phyloP scores from a whole-genome alignment of 306 rosid genomes.

The Cucumis hystrix region DNA sequence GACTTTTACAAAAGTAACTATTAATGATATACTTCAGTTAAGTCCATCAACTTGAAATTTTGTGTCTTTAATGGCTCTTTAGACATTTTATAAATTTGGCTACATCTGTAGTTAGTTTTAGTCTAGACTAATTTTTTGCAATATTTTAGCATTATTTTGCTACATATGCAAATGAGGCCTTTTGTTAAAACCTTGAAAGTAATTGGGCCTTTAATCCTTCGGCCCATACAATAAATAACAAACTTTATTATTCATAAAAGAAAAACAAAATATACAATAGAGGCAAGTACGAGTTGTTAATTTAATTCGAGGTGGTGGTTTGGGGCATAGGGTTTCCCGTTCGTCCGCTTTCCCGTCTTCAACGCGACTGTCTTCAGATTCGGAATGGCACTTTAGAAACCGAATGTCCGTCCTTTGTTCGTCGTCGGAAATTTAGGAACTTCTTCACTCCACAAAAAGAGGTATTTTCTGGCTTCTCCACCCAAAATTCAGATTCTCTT shows the following conservation, averaged over 20 bases:
- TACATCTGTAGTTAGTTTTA: too few species aligned
- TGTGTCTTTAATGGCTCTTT: too few species aligned
- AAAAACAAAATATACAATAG: neutral
- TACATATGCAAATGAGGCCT: too few species aligned
- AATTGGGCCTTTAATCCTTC: too few species aligned
- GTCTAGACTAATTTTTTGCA: too few species aligned
- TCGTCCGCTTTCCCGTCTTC: constrained; percentile 2
- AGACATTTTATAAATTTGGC: too few species aligned
- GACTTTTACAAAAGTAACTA: too few species aligned
- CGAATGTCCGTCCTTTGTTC: neutral
- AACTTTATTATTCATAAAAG: neutral
- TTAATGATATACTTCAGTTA: too few species aligned
- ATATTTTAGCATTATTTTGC: too few species aligned
- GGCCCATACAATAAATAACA: neutral
- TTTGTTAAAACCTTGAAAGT: too few species aligned
- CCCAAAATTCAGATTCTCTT: neutral
- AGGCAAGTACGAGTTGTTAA: neutral
- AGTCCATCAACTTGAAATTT: too few species aligned
- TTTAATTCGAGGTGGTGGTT: neutral
- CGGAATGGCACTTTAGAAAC: neutral
- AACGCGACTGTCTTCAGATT: neutral
- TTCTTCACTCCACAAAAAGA: neutral
- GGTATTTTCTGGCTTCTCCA: neutral
- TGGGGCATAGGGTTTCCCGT: constrained; percentile 8
- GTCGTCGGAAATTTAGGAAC: neutral